Evolutionary conservation across 257 asterid species (phyloP).

Genomic region (Phtheirospermum japonicum): DNA sequence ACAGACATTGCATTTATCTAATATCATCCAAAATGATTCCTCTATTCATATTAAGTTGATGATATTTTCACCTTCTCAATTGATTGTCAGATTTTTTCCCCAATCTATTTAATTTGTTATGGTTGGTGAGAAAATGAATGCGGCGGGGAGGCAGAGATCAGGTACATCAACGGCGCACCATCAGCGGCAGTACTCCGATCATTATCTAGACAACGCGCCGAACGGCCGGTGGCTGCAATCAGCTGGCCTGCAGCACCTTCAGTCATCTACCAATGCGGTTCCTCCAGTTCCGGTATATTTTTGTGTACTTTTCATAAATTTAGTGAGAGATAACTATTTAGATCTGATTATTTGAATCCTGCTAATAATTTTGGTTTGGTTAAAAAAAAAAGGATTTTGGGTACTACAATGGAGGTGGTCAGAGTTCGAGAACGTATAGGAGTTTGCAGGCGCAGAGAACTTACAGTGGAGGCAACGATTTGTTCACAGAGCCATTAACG

Average conservation of each 20-base stretch:
- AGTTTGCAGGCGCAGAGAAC: constrained; percentile 63
- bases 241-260: constrained; percentile 88
- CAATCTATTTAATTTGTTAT: neutral
- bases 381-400: constrained; percentile 49
- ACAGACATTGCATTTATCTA: constrained; percentile 15
- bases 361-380: neutral
- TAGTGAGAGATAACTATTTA: constrained; percentile 17
- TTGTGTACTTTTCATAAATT: constrained; percentile 8
- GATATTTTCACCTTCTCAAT: too few species aligned
- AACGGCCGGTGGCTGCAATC: constrained; percentile 93
- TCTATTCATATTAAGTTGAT: too few species aligned
- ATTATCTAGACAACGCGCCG: constrained; percentile 67
- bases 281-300: constrained; percentile 62
- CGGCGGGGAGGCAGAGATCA: constrained; percentile 84
- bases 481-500: constrained; percentile 71
- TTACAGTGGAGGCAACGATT: constrained; percentile 53
- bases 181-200: constrained; percentile 82
- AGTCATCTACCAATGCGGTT: constrained; percentile 60
- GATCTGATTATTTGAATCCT: constrained; percentile 36
- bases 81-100: neutral
- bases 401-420: constrained; percentile 62
- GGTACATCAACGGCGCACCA: constrained; percentile 77
- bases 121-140: constrained; percentile 62
- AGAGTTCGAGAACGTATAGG: constrained; percentile 58
- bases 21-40: neutral